These are phyloP conservation scores for Dictyostelium intermedium DNA, from an alignment of 78 protist species.

Conservation along the genomic window DNA sequence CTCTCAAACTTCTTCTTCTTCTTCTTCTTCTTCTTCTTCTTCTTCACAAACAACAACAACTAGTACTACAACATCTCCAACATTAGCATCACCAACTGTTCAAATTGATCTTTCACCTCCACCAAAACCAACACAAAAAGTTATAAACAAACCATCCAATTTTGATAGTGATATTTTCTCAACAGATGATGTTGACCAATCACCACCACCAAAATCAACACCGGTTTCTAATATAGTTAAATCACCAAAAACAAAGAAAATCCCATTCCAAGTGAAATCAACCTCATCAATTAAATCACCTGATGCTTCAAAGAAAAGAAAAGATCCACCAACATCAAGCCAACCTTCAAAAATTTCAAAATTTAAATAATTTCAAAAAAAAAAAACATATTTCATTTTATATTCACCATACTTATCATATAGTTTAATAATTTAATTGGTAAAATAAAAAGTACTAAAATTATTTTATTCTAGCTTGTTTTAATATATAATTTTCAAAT, in stretches of 20 bases:
- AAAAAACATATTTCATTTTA: too few species aligned
- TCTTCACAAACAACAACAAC: neutral
- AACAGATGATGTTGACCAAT: neutral
- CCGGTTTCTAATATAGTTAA: neutral
- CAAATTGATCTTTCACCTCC: neutral
- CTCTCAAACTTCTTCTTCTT: neutral
- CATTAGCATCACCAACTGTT: neutral
- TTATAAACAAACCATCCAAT: neutral
- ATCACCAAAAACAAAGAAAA: conserved; percentile 5
- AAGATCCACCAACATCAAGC: neutral
- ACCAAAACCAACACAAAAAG: neutral
- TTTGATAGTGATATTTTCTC: neutral
- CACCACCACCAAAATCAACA: neutral
- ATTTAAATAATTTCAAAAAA: neutral
- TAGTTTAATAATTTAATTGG: neutral
- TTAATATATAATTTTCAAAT: too few species aligned
- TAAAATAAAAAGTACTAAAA: neutral
- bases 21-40: too few species aligned
- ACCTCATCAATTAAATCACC: neutral
- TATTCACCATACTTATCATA: too few species aligned
- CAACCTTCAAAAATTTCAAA: conserved; percentile 6
- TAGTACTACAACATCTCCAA: neutral
- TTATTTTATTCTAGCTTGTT: too few species aligned
- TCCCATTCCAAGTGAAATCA: neutral
- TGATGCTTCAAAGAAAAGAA: conserved; percentile 3